These are phyloP conservation scores for Salix caprea DNA, from an alignment of 345 rosid species.

Conservation along the genomic window DNA sequence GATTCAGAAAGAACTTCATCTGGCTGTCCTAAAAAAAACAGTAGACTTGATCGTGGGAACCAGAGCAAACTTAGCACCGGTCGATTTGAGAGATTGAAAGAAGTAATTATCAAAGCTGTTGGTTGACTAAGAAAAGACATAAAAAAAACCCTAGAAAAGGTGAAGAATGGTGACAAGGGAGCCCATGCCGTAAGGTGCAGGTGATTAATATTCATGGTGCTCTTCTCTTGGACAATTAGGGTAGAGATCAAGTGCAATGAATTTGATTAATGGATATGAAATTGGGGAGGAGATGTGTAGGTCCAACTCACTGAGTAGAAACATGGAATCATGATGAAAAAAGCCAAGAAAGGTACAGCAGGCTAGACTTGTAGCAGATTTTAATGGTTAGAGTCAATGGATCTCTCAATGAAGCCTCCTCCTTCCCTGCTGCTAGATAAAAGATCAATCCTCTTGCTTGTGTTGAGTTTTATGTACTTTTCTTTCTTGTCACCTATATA, in stretches of 20 bases:
- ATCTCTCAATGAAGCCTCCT: background rate
- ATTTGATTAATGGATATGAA: conserved; percentile 7
- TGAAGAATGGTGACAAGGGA: background rate
- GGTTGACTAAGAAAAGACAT: background rate
- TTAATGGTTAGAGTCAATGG: conserved; percentile 12
- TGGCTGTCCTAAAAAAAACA: background rate
- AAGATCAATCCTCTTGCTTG: no score
- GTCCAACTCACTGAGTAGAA: background rate
- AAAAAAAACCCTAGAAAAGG: background rate
- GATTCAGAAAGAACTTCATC: background rate
- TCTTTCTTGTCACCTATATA: no score
- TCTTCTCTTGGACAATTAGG: conserved; percentile 15
- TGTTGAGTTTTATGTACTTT: no score
- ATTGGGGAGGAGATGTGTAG: background rate
- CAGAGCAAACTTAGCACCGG: background rate
- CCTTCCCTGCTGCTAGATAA: no score
- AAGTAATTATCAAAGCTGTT: background rate
- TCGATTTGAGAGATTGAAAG: background rate
- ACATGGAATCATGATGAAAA: background rate
- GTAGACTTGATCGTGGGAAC: background rate
- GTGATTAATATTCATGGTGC: background rate
- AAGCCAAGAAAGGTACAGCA: background rate
- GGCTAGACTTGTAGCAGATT: no score
- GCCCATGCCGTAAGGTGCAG: background rate
- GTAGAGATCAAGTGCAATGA: conserved; percentile 13